phyloP scores from a whole-genome alignment of 805 yeast species.

The Lipomyces spencermartinsiae region DNA sequence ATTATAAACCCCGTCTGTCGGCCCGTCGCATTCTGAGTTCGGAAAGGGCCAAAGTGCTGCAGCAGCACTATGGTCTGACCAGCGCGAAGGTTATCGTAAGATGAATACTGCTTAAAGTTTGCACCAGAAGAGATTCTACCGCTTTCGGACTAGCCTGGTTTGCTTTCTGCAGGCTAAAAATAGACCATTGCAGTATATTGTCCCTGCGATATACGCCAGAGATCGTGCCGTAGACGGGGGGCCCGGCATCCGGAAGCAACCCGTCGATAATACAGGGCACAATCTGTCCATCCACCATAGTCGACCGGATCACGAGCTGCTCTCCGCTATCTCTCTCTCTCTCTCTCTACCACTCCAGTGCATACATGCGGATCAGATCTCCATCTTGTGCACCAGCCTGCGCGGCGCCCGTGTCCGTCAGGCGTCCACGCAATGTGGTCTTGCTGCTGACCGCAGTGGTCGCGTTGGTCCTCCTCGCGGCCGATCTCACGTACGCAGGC shows the following conservation, averaged over 20 bases:
- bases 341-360: background rate
- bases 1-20: too few species aligned
- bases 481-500: constrained; percentile 20
- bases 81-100: background rate
- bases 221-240: background rate
- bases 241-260: background rate
- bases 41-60: background rate
- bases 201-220: background rate
- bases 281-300: background rate
- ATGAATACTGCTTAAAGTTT: background rate
- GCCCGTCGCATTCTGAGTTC: background rate
- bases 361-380: constrained; percentile 1
- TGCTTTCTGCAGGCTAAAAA: background rate
- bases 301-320: background rate
- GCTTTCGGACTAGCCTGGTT: background rate
- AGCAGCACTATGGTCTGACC: background rate
- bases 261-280: too few species aligned
- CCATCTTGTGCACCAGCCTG: background rate
- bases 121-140: background rate
- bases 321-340: background rate
- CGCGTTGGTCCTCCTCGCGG: constrained; percentile 13
- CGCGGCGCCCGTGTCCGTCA: background rate
- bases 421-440: background rate
- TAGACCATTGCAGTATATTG: background rate
- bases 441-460: constrained; percentile 7